Evolutionary conservation across 345 rosid genomes (phyloP).

Genomic region (Salix purpurea): DNA sequence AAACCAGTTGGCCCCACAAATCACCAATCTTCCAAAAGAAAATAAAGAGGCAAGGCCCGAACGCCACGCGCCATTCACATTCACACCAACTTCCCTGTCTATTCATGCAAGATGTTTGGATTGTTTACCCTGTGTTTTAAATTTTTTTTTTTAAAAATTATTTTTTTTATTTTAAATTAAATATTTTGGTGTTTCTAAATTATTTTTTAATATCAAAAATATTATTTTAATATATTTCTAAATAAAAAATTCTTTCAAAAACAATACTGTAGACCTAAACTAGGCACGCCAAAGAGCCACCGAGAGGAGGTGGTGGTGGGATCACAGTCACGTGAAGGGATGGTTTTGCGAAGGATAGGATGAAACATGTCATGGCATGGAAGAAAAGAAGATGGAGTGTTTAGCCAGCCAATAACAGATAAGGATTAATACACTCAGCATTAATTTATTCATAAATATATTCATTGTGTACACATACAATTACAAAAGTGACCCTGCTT

Average conservation of each 20-base stretch:
- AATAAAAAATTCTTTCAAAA: too few relatives aligned
- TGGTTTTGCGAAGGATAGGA: not conserved
- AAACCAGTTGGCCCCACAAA: constrained; percentile 5
- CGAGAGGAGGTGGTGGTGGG: not conserved
- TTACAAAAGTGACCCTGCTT: constrained; percentile 10
- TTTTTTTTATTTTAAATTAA: too few relatives aligned
- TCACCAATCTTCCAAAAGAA: not conserved
- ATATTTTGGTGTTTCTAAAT: too few relatives aligned
- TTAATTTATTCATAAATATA: too few relatives aligned
- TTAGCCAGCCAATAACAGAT: not conserved
- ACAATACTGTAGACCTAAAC: too few relatives aligned
- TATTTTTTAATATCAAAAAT: too few relatives aligned
- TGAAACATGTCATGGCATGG: not conserved
- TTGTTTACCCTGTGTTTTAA: too few relatives aligned
- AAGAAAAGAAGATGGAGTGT: not conserved
- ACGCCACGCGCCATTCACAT: not conserved
- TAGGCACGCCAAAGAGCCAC: not conserved
- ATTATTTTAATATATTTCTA: too few relatives aligned
- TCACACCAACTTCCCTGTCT: constrained; percentile 3
- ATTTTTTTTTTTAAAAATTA: too few relatives aligned
- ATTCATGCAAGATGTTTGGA: not conserved
- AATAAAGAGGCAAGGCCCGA: not conserved
- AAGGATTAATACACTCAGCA: not conserved
- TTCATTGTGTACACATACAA: not conserved
- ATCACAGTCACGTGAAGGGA: constrained; percentile 24